Evolutionary conservation across 805 yeast genomes (phyloP).

Genomic region (Saccharomycopsis fodiens): DNA sequence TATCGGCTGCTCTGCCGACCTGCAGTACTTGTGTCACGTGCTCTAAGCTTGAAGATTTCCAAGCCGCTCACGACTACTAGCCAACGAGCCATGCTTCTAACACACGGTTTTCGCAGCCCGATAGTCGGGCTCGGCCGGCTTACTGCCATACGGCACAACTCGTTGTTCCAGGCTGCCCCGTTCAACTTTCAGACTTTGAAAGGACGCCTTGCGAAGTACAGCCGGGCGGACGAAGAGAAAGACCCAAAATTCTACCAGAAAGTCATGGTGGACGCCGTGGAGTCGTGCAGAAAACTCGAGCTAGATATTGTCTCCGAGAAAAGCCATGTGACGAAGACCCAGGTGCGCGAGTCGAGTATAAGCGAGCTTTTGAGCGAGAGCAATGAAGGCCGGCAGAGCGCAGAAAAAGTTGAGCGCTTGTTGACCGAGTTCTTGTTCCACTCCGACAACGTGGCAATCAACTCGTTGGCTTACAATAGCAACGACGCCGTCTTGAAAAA

Average conservation of each 20-base stretch:
- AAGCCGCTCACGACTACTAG: no score
- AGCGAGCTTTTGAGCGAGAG: not conserved
- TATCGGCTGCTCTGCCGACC: no score
- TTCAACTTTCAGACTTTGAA: slow-evolving; percentile 11
- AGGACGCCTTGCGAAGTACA: slow-evolving; percentile 4
- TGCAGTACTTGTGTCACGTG: no score
- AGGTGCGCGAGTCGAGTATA: not conserved
- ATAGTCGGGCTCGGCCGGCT: not conserved
- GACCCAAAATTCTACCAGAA: slow-evolving; percentile 5
- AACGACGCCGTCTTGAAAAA: slow-evolving; percentile 9
- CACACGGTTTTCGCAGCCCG: not conserved
- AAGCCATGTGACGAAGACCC: not conserved
- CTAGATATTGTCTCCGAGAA: not conserved
- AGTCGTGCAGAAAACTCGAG: slow-evolving; percentile 12
- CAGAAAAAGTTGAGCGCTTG: slow-evolving; percentile 1
- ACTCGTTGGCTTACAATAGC: not conserved
- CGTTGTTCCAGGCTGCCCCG: slow-evolving; percentile 11
- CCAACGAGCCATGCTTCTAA: not conserved
- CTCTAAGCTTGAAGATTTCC: no score
- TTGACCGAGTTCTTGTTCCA: slow-evolving; percentile 8
- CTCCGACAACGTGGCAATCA: slow-evolving; percentile 5
- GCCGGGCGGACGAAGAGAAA: not conserved
- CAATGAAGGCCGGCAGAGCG: not conserved
- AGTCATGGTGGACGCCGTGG: slow-evolving; percentile 8
- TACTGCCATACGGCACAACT: not conserved